Conservation (phyloP, 495 filamentous ascomycete species). For the Aspergillus heteromorphus region DNA sequence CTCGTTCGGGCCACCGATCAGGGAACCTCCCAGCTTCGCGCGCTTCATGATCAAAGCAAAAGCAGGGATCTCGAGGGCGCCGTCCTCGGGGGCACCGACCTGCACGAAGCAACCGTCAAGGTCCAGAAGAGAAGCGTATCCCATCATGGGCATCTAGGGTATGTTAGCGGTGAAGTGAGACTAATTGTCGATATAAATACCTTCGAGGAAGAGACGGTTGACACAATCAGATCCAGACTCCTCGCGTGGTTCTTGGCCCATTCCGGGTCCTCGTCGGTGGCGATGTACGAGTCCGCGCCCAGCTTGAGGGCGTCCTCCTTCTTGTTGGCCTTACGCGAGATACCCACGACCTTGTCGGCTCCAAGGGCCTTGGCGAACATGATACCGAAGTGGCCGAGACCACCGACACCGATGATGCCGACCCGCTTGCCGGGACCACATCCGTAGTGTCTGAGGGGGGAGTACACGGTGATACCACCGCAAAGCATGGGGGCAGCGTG, state of each 20-base stretch:
- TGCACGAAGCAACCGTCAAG: slow-evolving; percentile 64
- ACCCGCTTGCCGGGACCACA: slow-evolving; percentile 69
- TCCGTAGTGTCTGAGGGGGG: slow-evolving; percentile 61
- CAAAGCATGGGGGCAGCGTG: slow-evolving; percentile 73
- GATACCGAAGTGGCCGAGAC: slow-evolving; percentile 60
- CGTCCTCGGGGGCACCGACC: slow-evolving; percentile 61
- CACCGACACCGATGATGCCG: slow-evolving; percentile 71
- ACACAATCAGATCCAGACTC: slow-evolving; percentile 66
- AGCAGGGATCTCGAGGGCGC: slow-evolving; percentile 50
- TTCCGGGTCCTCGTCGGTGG: slow-evolving; percentile 64
- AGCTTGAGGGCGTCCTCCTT: slow-evolving; percentile 56
- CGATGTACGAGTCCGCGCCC: slow-evolving; percentile 58
- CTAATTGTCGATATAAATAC: slow-evolving; percentile 1
- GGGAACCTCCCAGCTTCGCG: slow-evolving; percentile 55
- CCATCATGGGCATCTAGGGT: slow-evolving; percentile 54
- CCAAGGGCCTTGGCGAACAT: slow-evolving; percentile 56
- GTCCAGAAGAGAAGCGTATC: slow-evolving; percentile 60
- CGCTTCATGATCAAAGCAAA: slow-evolving; percentile 51
- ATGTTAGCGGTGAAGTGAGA: neutral
- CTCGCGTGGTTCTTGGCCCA: slow-evolving; percentile 57
- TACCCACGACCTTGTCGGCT: slow-evolving; percentile 63
- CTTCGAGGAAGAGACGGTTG: slow-evolving; percentile 59
- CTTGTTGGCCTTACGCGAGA: slow-evolving; percentile 60
- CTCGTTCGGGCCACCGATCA: slow-evolving; percentile 61
- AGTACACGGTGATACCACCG: slow-evolving; percentile 67